These are phyloP conservation scores for Nigrospora osmanthi DNA, from an alignment of 2,329 filamentous ascomycete species.

Conservation along the genomic window DNA sequence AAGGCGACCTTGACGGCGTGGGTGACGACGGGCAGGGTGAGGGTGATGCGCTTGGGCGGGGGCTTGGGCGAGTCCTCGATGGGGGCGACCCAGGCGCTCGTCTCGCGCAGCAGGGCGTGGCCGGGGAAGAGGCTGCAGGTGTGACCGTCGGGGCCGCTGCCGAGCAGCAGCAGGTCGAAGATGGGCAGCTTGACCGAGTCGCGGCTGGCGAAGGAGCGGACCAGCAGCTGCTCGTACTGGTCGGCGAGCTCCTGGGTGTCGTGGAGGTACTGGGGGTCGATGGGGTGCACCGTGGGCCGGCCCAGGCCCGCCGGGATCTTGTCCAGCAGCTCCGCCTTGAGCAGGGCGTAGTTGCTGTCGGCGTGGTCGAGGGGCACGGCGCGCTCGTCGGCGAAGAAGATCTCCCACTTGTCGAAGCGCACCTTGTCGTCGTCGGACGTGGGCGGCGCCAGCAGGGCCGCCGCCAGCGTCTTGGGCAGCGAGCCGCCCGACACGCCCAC, in stretches of 20 bases:
- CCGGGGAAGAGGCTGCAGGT: conserved; percentile 95
- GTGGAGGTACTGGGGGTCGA: conserved; percentile 57
- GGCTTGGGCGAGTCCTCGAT: conserved; percentile 95
- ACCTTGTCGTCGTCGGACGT: conserved; percentile 51
- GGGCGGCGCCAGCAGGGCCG: conserved; percentile 62
- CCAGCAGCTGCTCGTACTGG: conserved; percentile 83
- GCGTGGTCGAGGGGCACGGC: conserved; percentile 84
- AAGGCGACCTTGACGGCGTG: conserved; percentile 85
- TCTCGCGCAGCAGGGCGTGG: conserved; percentile 78
- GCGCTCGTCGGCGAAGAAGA: conserved; percentile 98
- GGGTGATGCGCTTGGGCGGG: conserved; percentile 80
- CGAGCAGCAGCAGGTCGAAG: conserved; percentile 89
- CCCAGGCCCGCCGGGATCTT: conserved; percentile 67
- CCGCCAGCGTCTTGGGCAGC: conserved; percentile 78
- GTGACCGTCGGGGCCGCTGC: conserved; percentile 92
- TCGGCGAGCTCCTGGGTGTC: conserved; percentile 91
- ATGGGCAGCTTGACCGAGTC: conserved; percentile 92
- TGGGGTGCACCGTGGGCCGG: conserved; percentile 68
- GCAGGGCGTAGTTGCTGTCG: conserved; percentile 88
- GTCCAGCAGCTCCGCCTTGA: conserved; percentile 82
- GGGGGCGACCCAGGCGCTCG: conserved; percentile 82
- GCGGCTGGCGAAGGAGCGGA: conserved; percentile 77
- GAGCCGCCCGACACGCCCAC: conserved; percentile 91
- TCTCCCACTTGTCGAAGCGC: conserved; percentile 84
- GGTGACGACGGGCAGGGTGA: conserved; percentile 84